A percentile compares a stretch with the other conserved stretches of the same genome.
Evolutionary conservation across 1,284 basidiomycete species (phyloP).

Genomic region (Neotropicomus parvogracilis): DNA sequence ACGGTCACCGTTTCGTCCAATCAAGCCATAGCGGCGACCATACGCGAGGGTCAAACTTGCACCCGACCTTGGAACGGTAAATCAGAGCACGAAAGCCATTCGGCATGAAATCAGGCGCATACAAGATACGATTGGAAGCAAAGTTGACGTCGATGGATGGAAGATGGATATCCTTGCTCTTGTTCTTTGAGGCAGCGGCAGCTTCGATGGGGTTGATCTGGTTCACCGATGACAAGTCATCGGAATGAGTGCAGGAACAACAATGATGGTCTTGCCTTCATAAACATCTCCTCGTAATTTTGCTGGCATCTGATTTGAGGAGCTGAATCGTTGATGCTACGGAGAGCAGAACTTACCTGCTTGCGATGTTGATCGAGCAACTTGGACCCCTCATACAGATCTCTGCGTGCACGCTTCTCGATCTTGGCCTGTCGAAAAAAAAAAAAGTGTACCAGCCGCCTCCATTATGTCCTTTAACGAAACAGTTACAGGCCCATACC

Average conservation of each 20-base stretch:
- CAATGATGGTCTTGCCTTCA: conserved; percentile 58
- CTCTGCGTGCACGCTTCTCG: conserved; percentile 86
- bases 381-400: conserved; percentile 95
- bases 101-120: conserved; percentile 30
- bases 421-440: conserved; percentile 74
- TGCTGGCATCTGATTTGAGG: conserved; percentile 49
- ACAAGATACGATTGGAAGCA: conserved; percentile 91
- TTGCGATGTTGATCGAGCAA: conserved; percentile 90
- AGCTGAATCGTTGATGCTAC: not conserved
- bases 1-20: conserved; percentile 70
- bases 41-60: conserved; percentile 87
- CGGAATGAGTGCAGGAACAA: not conserved
- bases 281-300: conserved; percentile 98
- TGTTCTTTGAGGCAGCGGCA: conserved; percentile 77
- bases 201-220: conserved; percentile 94
- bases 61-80: conserved; percentile 50
- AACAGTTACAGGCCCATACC: conserved; percentile 35
- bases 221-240: not conserved
- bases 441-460: not conserved
- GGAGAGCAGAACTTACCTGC: conserved; percentile 50
- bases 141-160: conserved; percentile 95
- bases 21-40: conserved; percentile 84
- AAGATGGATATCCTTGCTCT: conserved; percentile 95
- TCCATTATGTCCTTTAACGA: not conserved
- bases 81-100: conserved; percentile 8